These are phyloP conservation scores for Metschnikowia aberdeeniae DNA, from an alignment of 805 yeast species.

Conservation along the genomic window DNA sequence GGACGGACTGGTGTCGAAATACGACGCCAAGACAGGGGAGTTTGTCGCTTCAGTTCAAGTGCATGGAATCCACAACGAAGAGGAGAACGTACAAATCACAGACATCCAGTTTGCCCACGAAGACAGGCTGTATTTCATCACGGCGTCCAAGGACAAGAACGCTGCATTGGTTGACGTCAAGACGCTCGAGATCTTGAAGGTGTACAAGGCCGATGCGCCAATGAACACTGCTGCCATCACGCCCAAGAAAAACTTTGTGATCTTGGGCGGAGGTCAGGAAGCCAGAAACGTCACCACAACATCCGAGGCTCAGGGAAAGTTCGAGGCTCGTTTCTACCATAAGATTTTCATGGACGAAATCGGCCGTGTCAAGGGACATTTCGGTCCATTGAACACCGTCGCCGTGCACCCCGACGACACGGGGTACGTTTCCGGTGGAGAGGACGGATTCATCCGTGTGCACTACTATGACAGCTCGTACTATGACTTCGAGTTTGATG, in stretches of 20 bases:
- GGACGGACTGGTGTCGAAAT: conserved; percentile 81
- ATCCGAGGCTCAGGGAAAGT: conserved; percentile 86
- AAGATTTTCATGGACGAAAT: conserved; percentile 93
- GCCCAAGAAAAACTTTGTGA: conserved; percentile 85
- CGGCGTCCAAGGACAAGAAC: conserved; percentile 87
- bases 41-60: conserved; percentile 52
- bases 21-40: conserved; percentile 73
- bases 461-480: conserved; percentile 91
- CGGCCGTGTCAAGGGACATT: conserved; percentile 97
- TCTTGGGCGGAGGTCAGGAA: conserved; percentile 99
- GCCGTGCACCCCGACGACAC: conserved; percentile 94
- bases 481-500: conserved; percentile 86
- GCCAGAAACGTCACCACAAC: conserved; percentile 99
- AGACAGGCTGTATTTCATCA: conserved; percentile 85
- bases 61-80: conserved; percentile 63
- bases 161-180: conserved; percentile 79
- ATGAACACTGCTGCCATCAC: conserved; percentile 94
- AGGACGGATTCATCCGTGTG: conserved; percentile 94
- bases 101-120: conserved; percentile 82
- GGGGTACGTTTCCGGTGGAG: conserved; percentile 95
- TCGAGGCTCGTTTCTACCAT: conserved; percentile 94
- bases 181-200: conserved; percentile 64
- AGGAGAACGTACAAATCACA: conserved; percentile 49
- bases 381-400: conserved; percentile 94
- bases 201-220: conserved; percentile 84